These are phyloP conservation scores for Cymbopogon flexuosus DNA, from an alignment of 202 grass and related monocot genomes.

Conservation along the genomic window DNA sequence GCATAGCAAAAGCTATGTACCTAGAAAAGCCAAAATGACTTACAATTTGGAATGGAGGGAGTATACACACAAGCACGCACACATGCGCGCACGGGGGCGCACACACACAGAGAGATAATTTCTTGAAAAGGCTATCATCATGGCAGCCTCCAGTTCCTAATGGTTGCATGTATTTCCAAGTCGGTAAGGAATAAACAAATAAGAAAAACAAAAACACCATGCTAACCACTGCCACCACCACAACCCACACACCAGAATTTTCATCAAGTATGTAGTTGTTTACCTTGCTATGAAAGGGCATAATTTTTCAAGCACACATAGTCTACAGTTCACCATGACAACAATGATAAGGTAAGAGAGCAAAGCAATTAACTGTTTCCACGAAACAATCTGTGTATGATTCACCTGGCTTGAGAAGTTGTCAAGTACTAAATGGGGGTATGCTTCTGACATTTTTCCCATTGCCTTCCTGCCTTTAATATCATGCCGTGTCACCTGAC, in stretches of 20 bases:
- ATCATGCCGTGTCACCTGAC: conserved; percentile 79
- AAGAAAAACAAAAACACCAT: background rate
- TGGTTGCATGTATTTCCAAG: background rate
- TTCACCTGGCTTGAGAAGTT: conserved; percentile 71
- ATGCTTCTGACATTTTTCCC: conserved; percentile 91
- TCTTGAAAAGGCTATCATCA: conserved; percentile 24
- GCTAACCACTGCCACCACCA: background rate
- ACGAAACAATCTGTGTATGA: background rate
- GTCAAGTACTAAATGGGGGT: conserved; percentile 81
- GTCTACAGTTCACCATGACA: background rate
- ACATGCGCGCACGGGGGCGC: no score
- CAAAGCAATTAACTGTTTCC: background rate
- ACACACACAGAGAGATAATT: no score
- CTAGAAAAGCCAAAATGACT: background rate
- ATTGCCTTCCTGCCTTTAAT: conserved; percentile 84
- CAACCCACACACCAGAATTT: background rate
- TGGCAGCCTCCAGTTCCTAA: conserved; percentile 1
- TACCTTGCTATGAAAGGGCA: background rate
- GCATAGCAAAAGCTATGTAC: background rate
- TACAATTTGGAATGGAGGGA: background rate
- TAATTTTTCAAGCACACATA: background rate
- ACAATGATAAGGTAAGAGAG: background rate
- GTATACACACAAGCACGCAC: no score
- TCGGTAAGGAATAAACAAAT: background rate
- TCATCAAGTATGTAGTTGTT: no score